Conservation (phyloP, 345 rosid genomes). For the Durio zibethinus region DNA sequence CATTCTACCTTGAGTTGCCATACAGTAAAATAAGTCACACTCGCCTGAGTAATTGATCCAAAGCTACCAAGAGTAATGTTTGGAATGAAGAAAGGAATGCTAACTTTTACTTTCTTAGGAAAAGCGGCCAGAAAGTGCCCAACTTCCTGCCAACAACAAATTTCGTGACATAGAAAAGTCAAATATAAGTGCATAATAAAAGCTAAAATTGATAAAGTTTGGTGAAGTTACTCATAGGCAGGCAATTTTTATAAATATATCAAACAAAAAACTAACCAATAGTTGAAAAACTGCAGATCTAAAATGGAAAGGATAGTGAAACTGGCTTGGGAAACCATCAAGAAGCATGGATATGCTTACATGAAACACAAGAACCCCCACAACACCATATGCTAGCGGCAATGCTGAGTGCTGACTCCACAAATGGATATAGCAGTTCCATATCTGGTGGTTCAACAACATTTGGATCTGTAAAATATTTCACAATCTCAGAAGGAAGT, state of each 20-base stretch:
- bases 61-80: conserved; percentile 97
- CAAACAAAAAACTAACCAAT: not conserved
- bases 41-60: conserved; percentile 95
- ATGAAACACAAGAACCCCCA: conserved; percentile 86
- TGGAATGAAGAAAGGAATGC: conserved; percentile 93
- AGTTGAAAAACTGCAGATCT: not conserved
- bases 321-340: not conserved
- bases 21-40: not conserved
- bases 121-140: conserved; percentile 89
- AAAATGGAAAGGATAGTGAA: not conserved
- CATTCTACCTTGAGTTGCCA: conserved; percentile 11
- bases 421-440: conserved; percentile 83
- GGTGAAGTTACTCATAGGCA: not conserved
- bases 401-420: conserved; percentile 87
- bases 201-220: not conserved
- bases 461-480: conserved; percentile 92
- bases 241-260: not conserved
- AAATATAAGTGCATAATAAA: not conserved
- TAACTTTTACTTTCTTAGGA: conserved; percentile 85
- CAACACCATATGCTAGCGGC: conserved; percentile 89
- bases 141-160: conserved; percentile 59
- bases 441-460: conserved; percentile 83
- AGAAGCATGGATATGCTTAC: conserved; percentile 40
- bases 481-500: conserved; percentile 88
- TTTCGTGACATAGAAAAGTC: conserved; percentile 10